Evolutionary conservation across 805 yeast genomes (phyloP).

Genomic region (Candida chauliodis): DNA sequence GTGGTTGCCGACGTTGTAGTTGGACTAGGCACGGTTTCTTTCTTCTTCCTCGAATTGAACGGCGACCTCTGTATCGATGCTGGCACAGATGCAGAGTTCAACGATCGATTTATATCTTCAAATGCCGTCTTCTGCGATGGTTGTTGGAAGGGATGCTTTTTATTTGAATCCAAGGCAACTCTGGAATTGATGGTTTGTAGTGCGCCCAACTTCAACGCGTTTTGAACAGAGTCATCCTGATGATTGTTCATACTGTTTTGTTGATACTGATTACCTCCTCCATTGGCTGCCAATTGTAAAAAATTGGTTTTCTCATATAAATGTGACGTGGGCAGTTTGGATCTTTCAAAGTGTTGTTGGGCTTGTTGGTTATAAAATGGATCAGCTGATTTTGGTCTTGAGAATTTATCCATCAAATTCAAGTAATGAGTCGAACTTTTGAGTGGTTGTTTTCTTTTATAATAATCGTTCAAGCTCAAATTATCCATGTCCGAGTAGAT

Average conservation of each 20-base stretch:
- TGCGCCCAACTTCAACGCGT: slow-evolving; percentile 62
- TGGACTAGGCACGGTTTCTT: slow-evolving; percentile 3
- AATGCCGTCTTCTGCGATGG: slow-evolving; percentile 8
- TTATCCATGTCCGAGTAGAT: slow-evolving; percentile 16
- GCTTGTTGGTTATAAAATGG: slow-evolving; percentile 26
- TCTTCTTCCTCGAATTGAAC: slow-evolving; percentile 2
- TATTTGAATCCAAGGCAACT: slow-evolving; percentile 43
- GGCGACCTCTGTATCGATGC: slow-evolving; percentile 17
- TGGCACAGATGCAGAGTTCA: slow-evolving; percentile 38
- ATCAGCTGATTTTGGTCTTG: slow-evolving; percentile 47
- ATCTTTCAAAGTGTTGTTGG: slow-evolving; percentile 25
- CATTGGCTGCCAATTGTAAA: slow-evolving; percentile 31
- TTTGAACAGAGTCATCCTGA: slow-evolving; percentile 29
- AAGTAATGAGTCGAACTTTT: slow-evolving; percentile 8
- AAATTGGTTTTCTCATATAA: slow-evolving; percentile 43
- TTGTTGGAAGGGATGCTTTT: slow-evolving; percentile 6
- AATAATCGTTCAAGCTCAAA: slow-evolving; percentile 8
- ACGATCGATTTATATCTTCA: slow-evolving; percentile 34
- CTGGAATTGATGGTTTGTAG: slow-evolving; percentile 61
- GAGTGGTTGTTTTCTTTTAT: slow-evolving; percentile 2
- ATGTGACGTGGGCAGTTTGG: slow-evolving; percentile 40
- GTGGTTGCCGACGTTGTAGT: slow-evolving; percentile 7
- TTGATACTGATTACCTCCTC: background rate
- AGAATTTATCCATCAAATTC: slow-evolving; percentile 13
- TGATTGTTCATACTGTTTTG: slow-evolving; percentile 7